phyloP scores from a whole-genome alignment of 371 early-diverging fungal genomes.

The Mucor lusitanicus region DNA sequence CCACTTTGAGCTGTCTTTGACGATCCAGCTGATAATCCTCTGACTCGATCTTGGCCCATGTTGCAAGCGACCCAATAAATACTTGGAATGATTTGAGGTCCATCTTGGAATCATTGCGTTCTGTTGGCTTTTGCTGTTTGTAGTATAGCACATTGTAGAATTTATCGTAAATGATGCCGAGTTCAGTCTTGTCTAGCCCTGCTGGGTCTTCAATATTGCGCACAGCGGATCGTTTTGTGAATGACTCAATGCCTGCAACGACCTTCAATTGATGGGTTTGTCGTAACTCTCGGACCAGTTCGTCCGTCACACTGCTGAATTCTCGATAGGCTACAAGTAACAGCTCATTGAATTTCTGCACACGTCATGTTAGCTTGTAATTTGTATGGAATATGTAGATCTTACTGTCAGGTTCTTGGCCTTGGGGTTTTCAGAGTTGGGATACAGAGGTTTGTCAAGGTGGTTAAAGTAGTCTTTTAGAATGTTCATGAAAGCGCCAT shows the following conservation, averaged over 20 bases:
- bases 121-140: conserved; percentile 38
- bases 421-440: conserved; percentile 56
- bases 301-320: conserved; percentile 82
- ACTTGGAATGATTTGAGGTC: conserved; percentile 64
- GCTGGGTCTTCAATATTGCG: conserved; percentile 76
- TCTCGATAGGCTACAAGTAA: conserved; percentile 92
- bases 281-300: conserved; percentile 79
- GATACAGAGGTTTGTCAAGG: conserved; percentile 69
- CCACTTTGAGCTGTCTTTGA: conserved; percentile 41
- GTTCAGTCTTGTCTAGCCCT: conserved; percentile 83
- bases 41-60: conserved; percentile 53
- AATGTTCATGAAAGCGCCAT: conserved; percentile 87
- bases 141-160: conserved; percentile 87
- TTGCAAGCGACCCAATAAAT: conserved; percentile 58
- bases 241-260: conserved; percentile 93
- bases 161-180: conserved; percentile 86
- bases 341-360: conserved; percentile 85
- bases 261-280: conserved; percentile 91
- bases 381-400: neutral
- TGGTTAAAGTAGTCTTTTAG: conserved; percentile 75
- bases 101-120: conserved; percentile 56
- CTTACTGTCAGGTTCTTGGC: conserved; percentile 62
- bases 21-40: conserved; percentile 30
- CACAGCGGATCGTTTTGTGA: conserved; percentile 86
- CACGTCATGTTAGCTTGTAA: neutral